Base-by-base conservation (phyloP, 2,329 filamentous ascomycete species). In the Cercospora brassicicola region DNA sequence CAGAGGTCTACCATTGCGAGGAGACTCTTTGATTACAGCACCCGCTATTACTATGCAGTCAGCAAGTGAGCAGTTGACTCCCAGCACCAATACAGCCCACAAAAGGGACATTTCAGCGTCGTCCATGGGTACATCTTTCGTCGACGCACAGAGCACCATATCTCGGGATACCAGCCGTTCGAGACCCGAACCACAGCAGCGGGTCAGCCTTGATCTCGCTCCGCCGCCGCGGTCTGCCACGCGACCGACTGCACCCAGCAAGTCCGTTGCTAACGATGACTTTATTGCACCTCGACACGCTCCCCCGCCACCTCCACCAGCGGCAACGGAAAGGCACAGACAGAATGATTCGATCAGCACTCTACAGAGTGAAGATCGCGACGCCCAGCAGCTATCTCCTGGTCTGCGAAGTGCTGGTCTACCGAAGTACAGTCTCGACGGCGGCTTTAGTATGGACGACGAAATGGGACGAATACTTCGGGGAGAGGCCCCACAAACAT, bases 371-470 rank as follows among this genome's bases (percentile, higher is more conserved):
- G 81, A 42, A 67, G 71, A 70, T 71, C 59, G 69, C 28, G 76
- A 77, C 53, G 23, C 28, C 55, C 72, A 65, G 10, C 76, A 73
- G 45, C 69, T 73, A 10, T 77, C 76, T 8, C 74, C 74, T 23
- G 73, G 72, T 18, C 62, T 76, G 62, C 75, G 70, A 30, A 77
- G 75, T 62, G 72, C 76, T 64, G 74, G 74, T 59, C 72, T 82
- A 59, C 83, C 83, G 11, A 81, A 82, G 42, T 82, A 87, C 69
- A 96, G 91, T 79, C 86, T 87, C 53, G 92, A 92, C 62, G 92
- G 90, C 64, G 93, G 96, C 72, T 95, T 97, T 76, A 95, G 91
- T 68, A 89, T 97, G 90, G 94, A 98, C 72, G 94, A 97, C 79
- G 95, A 98, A 77, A 93, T 97, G 88, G 91, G 92, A 64, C 90